phyloP scores from a whole-genome alignment of 306 rosid species.

The Rosa lucieae region DNA sequence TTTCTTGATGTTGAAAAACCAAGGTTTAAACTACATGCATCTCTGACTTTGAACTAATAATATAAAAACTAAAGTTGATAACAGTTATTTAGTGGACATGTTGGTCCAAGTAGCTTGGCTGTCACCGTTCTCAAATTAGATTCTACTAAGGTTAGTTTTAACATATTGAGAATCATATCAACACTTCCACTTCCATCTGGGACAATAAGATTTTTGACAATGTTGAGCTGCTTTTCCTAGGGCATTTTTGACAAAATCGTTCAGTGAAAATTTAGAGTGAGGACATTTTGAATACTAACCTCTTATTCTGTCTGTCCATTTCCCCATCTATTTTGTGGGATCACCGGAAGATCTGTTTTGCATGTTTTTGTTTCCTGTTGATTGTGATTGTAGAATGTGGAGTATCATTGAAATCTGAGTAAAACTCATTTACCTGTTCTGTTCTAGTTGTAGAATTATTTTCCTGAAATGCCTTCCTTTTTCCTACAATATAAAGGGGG shows the following conservation, averaged over 20 bases:
- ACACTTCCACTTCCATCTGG: neutral
- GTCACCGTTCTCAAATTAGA: neutral
- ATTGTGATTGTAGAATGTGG: neutral
- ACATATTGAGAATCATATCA: neutral
- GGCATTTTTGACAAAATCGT: neutral
- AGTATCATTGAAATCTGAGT: neutral
- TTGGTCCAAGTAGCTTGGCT: neutral
- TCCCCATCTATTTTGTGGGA: too few species aligned
- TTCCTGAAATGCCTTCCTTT: neutral
- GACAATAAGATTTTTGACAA: neutral
- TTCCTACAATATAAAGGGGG: neutral
- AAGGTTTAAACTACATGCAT: neutral
- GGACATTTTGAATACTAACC: neutral
- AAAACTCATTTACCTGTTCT: neutral
- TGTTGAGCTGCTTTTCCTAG: neutral
- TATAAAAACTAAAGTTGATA: neutral
- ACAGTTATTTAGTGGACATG: neutral
- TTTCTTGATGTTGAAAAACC: neutral
- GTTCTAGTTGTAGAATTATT: neutral
- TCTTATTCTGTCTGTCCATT: too few species aligned
- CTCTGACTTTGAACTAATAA: neutral
- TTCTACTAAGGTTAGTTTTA: neutral
- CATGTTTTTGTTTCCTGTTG: neutral
- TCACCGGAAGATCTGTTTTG: neutral
- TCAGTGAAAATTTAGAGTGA: neutral